Conservation (phyloP, 306 rosid genomes). For the Echinosophora koreensis region DNA sequence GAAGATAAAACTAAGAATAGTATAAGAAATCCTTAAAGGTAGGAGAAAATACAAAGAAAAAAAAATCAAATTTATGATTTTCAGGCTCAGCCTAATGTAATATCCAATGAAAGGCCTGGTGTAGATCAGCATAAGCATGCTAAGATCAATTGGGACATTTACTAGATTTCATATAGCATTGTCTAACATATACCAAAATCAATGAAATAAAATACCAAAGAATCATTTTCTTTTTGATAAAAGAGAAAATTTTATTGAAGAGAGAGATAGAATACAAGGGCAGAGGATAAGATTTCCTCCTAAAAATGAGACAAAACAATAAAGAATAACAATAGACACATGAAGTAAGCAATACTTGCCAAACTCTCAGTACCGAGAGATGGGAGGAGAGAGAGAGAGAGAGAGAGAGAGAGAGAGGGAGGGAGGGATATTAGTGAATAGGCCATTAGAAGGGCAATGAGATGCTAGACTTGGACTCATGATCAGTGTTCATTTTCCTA, state of each 20-base stretch:
- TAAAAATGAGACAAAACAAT: not conserved
- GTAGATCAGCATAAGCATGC: not conserved
- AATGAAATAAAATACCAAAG: conserved; percentile 8
- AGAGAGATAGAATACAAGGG: conserved; percentile 14
- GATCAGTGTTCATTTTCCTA: conserved; percentile 17
- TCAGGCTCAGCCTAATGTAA: not conserved
- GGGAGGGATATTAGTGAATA: not conserved
- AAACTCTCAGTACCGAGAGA: not conserved
- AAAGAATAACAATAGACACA: not conserved
- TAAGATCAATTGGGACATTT: conserved; percentile 1
- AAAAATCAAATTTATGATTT: not conserved
- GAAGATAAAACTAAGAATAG: not conserved
- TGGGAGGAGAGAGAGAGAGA: too few relatives aligned
- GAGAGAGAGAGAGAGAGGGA: not conserved
- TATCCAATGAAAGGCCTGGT: not conserved
- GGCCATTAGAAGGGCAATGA: not conserved
- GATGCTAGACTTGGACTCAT: not conserved
- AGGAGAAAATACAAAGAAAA: not conserved
- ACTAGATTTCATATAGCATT: conserved; percentile 32
- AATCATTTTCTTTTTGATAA: conserved; percentile 5
- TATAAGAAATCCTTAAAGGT: conserved; percentile 7
- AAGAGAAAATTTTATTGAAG: conserved; percentile 18
- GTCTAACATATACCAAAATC: conserved; percentile 25
- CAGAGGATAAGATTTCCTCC: not conserved
- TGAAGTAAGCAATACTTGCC: conserved; percentile 2